Evolutionary conservation across 305 asterid genomes (phyloP).

Genomic region (Caryopteris hybrid): DNA sequence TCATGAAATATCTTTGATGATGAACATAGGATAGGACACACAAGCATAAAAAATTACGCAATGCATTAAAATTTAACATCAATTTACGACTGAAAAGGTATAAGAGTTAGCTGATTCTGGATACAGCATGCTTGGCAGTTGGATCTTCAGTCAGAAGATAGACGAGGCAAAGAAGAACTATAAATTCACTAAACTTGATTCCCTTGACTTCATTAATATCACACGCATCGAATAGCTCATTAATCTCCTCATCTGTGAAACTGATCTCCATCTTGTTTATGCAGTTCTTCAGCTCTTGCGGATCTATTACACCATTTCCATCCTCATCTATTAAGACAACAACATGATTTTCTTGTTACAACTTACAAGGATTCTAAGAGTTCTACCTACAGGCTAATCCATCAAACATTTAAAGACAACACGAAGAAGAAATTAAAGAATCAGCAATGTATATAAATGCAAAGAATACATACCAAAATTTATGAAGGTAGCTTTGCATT

Average conservation of each 20-base stretch:
- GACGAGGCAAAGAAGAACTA: conserved; percentile 86
- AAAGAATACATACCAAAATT: conserved; percentile 48
- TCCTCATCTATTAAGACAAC: conserved; percentile 50
- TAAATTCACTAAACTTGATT: conserved; percentile 74
- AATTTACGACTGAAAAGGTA: neutral
- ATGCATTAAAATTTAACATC: neutral
- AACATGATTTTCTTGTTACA: neutral
- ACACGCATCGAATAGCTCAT: conserved; percentile 71
- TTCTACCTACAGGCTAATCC: neutral
- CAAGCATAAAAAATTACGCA: neutral
- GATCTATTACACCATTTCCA: conserved; percentile 69
- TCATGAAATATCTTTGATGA: neutral
- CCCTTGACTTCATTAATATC: conserved; percentile 68
- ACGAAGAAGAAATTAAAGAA: neutral
- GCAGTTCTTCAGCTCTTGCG: conserved; percentile 75
- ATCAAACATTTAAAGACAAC: neutral
- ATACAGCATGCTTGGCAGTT: conserved; percentile 46
- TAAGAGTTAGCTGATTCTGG: conserved; percentile 19
- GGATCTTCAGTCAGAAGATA: conserved; percentile 76
- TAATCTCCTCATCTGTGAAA: conserved; percentile 69
- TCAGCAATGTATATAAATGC: neutral
- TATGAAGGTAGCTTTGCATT: conserved; percentile 54
- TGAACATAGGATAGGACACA: neutral
- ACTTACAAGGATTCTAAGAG: too few relatives aligned
- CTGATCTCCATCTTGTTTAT: conserved; percentile 58